Conservation (phyloP, 768 basidiomycete genomes). For the Suillus paluster region DNA sequence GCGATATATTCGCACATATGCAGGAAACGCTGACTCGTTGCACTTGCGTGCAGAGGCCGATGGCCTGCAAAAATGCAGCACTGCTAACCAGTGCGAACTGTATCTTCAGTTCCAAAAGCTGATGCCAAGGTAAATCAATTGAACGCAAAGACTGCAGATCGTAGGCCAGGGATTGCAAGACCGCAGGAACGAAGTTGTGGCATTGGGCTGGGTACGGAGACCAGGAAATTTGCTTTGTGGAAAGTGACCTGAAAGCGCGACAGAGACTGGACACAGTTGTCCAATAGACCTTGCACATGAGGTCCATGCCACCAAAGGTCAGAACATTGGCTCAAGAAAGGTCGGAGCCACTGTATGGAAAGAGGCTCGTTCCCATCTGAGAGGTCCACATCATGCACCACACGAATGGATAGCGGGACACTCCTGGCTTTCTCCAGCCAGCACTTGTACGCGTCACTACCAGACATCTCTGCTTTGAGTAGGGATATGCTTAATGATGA, state of each 20-base stretch:
- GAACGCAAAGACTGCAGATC: constrained; percentile 28
- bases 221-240: constrained; percentile 15
- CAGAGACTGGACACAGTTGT: constrained; percentile 11
- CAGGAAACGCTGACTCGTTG: constrained; percentile 25
- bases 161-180: constrained; percentile 23
- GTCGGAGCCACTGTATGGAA: constrained; percentile 26
- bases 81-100: constrained; percentile 31
- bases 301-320: constrained; percentile 40
- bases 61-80: constrained; percentile 25
- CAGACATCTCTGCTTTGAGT: constrained; percentile 10
- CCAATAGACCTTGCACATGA: constrained; percentile 24
- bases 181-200: constrained; percentile 22
- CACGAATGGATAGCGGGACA: constrained; percentile 27
- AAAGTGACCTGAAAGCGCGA: constrained; percentile 27
- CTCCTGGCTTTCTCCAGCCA: constrained; percentile 36
- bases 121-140: constrained; percentile 31
- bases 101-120: constrained; percentile 29
- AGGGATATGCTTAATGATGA: constrained; percentile 31
- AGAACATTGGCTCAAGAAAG: constrained; percentile 22
- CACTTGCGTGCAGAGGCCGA: constrained; percentile 26
- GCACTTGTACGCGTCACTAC: constrained; percentile 25
- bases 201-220: constrained; percentile 21
- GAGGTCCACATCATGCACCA: constrained; percentile 29
- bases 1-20: constrained; percentile 25
- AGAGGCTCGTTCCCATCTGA: constrained; percentile 11